These are phyloP conservation scores for Dictyostelium capitatum DNA, from an alignment of 78 protist species.

Conservation along the genomic window DNA sequence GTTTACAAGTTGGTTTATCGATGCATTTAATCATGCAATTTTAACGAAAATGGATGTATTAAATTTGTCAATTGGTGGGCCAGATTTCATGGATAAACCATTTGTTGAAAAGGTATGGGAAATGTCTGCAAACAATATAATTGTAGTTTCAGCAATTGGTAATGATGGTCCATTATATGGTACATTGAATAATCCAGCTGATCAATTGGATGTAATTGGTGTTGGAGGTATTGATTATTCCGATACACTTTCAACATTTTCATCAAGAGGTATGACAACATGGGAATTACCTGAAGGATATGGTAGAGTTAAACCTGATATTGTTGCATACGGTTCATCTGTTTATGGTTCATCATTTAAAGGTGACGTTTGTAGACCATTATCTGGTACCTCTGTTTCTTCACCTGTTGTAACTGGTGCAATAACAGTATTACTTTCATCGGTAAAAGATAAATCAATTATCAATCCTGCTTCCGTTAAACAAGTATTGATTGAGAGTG, in stretches of 20 bases:
- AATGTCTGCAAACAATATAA: constrained; percentile 89
- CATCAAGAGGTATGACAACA: constrained; percentile 94
- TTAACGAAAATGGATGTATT: constrained; percentile 84
- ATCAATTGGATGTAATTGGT: constrained; percentile 97
- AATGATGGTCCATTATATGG: constrained; percentile 98
- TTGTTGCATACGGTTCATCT: constrained; percentile 88
- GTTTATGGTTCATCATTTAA: constrained; percentile 46
- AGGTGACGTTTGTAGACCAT: constrained; percentile 68
- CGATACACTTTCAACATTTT: constrained; percentile 59
- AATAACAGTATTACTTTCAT: constrained; percentile 18
- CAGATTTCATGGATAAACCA: constrained; percentile 95
- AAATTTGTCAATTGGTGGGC: constrained; percentile 97
- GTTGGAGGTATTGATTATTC: constrained; percentile 92
- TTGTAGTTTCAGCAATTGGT: constrained; percentile 96
- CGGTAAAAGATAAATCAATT: background rate
- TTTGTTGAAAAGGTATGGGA: constrained; percentile 97
- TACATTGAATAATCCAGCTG: constrained; percentile 97
- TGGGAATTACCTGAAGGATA: constrained; percentile 97
- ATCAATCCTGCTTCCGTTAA: constrained; percentile 89
- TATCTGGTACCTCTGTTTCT: constrained; percentile 95
- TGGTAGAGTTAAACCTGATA: constrained; percentile 98
- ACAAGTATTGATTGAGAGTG: constrained; percentile 85
- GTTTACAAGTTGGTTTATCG: constrained; percentile 97
- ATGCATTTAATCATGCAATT: constrained; percentile 97
- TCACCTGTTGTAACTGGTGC: constrained; percentile 97